Base-by-base conservation (phyloP, 169 alveolate species). In the Eimeria tenella region DNA sequence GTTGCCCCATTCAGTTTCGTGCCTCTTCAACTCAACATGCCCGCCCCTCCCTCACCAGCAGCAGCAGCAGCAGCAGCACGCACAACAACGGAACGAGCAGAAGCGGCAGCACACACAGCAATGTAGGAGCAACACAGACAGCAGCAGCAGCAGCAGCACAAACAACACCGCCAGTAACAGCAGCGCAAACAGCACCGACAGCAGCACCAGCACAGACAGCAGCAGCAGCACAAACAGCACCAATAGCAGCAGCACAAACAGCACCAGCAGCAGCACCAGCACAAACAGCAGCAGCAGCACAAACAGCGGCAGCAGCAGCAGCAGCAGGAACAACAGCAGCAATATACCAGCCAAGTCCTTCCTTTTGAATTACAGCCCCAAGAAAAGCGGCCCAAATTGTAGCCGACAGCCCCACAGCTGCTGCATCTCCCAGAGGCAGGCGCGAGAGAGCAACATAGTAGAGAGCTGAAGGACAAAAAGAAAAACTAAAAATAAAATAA, bases 341-440 rank as follows among this genome's bases (percentile, higher is more conserved):
- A 13, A 8, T 8, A 23, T 53, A 81, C 89, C 89, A 81, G 19
- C 89, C 89, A 23, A 81, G 74, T 13, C 89, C 89, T 42, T 81
- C 89, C 10, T 81, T 53, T 53, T 81, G 89, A 25, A 81, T 56
- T 8, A 81, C 9, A 1, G 89, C 70, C 3, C 89, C 89, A 5
- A 81, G 89, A 23, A 81, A 56, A 15, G 89, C 89, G 3, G 89
- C 89, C 89, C 89, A 81, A 21, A 81, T 81, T 81, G 89, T 81
- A 10, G 89, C 70, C 58, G 89, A 55, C 68, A 81, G 74, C 17
- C 89, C 89, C n/a, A 81, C 70, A 10, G 89, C 70, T 21, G 89
- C 70, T 13, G 89, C 89, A 25, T 81, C 89, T 81, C 89, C 89
- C 55, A 81, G 65, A 4, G 89, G 89, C 74, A 81, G 89, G 73